Percentiles rank a stretch among this genome's conserved stretches.
These are phyloP conservation scores for Forsythia suspensa DNA, from an alignment of 257 asterid genomes.

Conservation along the genomic window DNA sequence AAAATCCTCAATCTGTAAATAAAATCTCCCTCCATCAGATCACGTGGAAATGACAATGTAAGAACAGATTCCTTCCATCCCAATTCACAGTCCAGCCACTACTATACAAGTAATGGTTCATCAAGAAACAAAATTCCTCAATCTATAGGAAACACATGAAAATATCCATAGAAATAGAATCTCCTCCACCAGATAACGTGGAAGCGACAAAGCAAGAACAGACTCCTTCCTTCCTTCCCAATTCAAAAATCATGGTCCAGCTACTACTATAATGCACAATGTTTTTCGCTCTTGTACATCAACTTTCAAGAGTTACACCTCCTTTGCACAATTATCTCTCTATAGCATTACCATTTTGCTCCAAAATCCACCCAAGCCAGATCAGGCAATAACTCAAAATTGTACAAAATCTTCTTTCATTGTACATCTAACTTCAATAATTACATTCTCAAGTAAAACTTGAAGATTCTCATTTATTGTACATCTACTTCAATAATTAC, in stretches of 20 bases:
- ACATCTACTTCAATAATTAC: neutral
- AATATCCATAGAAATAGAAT: neutral
- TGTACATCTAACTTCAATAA: neutral
- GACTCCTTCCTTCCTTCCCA: neutral
- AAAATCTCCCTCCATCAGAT: neutral
- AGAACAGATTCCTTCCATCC: neutral
- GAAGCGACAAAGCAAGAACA: neutral
- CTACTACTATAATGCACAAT: neutral
- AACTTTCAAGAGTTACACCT: neutral
- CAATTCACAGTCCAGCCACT: neutral
- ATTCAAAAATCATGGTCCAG: neutral
- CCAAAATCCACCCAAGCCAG: neutral
- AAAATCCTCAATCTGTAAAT: neutral
- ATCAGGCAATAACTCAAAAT: neutral
- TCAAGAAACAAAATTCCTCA: neutral
- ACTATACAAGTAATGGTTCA: neutral
- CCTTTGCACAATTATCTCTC: neutral
- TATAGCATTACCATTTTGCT: neutral
- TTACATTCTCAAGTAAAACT: neutral
- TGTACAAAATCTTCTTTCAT: neutral
- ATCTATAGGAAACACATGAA: neutral
- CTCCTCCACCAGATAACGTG: neutral
- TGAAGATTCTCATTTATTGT: neutral
- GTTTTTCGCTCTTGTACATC: neutral
- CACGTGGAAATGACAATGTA: neutral